A percentile compares a stretch with the other conserved stretches of the same genome.
These are phyloP conservation scores for Salix suchowensis DNA, from an alignment of 345 rosid genomes.

Conservation along the genomic window DNA sequence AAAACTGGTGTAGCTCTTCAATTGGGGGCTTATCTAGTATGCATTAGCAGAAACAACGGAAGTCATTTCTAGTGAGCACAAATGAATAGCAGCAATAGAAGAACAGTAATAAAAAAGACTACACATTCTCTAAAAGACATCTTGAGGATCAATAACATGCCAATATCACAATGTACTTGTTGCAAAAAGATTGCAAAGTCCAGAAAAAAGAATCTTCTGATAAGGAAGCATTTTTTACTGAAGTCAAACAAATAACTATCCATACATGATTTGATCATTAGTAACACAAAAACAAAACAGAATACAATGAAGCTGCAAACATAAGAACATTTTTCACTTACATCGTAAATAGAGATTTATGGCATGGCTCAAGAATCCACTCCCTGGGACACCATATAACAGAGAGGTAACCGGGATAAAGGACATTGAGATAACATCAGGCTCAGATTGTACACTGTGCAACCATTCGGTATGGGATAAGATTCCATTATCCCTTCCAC, in stretches of 20 bases:
- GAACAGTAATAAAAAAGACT: not conserved
- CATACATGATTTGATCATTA: not conserved
- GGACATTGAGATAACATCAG: conserved; percentile 88
- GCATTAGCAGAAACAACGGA: conserved; percentile 7
- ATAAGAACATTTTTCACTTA: conserved; percentile 36
- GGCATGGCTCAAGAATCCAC: conserved; percentile 94
- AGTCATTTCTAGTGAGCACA: not conserved
- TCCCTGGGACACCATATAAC: conserved; percentile 87
- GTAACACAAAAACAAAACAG: not conserved
- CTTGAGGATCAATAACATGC: not conserved
- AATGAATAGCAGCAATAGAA: not conserved
- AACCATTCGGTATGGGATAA: conserved; percentile 80
- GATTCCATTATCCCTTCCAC: conserved; percentile 63
- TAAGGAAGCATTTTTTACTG: too few relatives aligned
- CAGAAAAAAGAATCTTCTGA: not conserved
- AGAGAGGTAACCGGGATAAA: conserved; percentile 88
- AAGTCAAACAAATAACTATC: not conserved
- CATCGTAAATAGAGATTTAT: conserved; percentile 92
- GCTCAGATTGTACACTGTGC: conserved; percentile 79
- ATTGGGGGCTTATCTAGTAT: conserved; percentile 85
- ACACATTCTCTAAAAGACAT: not conserved
- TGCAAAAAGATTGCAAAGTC: not conserved
- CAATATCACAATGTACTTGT: not conserved
- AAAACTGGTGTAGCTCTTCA: conserved; percentile 87
- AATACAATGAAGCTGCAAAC: not conserved